phyloP scores from a whole-genome alignment of 139 green algal genomes.

The Trebouxia sp. region DNA sequence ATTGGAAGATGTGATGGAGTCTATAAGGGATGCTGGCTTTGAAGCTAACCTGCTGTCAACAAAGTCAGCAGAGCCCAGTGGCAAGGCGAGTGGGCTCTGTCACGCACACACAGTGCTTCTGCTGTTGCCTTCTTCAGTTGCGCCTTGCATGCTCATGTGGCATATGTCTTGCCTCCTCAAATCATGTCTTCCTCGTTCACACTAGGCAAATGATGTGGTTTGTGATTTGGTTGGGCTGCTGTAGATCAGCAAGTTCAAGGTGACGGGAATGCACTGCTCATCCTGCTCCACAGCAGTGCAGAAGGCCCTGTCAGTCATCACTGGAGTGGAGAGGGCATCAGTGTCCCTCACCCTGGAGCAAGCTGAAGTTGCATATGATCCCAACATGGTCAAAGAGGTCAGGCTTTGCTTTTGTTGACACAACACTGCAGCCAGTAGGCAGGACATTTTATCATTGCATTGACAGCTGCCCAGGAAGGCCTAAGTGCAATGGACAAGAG shows the following conservation, averaged over 20 bases:
- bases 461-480: too few species aligned
- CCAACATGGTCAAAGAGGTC: constrained; percentile 13
- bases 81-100: not conserved
- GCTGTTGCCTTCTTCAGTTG: not conserved
- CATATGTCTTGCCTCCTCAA: too few species aligned
- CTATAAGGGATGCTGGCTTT: constrained; percentile 83
- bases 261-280: constrained; percentile 81
- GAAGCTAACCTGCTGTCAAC: constrained; percentile 50
- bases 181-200: too few species aligned
- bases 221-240: not conserved
- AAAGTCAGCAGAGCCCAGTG: not conserved
- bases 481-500: too few species aligned
- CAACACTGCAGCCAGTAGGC: too few species aligned
- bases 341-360: constrained; percentile 54
- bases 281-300: constrained; percentile 68
- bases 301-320: constrained; percentile 41
- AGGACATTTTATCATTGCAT: too few species aligned
- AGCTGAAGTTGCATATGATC: constrained; percentile 40
- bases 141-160: not conserved
- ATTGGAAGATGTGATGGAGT: constrained; percentile 51
- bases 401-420: not conserved
- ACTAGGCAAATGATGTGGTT: not conserved
- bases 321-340: constrained; percentile 49
- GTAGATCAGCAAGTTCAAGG: constrained; percentile 37
- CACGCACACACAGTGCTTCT: not conserved